Evolutionary conservation across 257 asterid species (phyloP), one percentile per base, ranked within the genome.

Genomic region (Galeopsis tetrahit): DNA sequence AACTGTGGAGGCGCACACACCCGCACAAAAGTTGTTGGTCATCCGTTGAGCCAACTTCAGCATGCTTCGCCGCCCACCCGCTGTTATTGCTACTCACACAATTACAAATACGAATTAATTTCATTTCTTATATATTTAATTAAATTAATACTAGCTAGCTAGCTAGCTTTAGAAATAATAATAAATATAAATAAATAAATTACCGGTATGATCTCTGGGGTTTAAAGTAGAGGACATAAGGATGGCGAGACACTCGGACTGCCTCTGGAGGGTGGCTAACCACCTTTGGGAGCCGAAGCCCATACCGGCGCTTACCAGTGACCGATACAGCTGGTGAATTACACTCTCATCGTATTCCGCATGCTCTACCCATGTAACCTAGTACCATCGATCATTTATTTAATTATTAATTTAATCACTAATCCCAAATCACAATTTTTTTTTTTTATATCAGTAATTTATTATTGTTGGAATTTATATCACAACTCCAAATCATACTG

Each of bases 291-390:
- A 94, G 2, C 99, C 98, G 46, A 95, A 95, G 6, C 96, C 99
- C 92, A 95, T 84, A 6, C 99, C 96, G 1, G 95, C 76, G 2
- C 80, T 68, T 51, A 94, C 71, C 60, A 85, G 21, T 10, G 91
- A 78, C 32, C 93, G 90, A 70, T 89, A 94, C 61, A 89, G 85
- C 63, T 87, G 88, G 85, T 94, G 99, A 35, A 91, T 82, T 1
- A 44, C 68, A 1, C 83, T 78, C 68, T 94, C 96, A n/a, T 94
- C 97, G n/a, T 89, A 94, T 58, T 94, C 97, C 0, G 85, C 80
- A 68, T 94, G 99, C 61, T 94, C 99, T 4, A 94, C 84, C 98
- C 97, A 94, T 10, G 96, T 91, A 15, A 94, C 95, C 99, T 94
- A 71, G 55, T 58, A 63, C 9, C 5, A 48, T 0, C 2, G 0